Evolutionary conservation across 2,329 filamentous ascomycete species (phyloP).

Genomic region (Aspergillus japonicus): DNA sequence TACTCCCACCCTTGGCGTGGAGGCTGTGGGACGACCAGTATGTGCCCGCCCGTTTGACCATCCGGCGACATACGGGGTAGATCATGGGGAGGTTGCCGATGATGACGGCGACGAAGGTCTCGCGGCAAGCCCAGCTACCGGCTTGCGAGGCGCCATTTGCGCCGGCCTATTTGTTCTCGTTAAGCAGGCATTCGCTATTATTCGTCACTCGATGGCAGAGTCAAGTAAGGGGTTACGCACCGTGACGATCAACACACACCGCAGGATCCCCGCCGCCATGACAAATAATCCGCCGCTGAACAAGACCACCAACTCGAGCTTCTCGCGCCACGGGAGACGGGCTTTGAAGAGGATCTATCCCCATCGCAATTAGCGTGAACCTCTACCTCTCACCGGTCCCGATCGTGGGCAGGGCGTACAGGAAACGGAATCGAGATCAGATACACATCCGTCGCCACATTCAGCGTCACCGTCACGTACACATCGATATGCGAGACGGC

Average conservation of each 20-base stretch:
- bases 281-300: slow-evolving; percentile 59
- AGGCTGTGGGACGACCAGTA: slow-evolving; percentile 9
- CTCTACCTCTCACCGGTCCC: too few species aligned
- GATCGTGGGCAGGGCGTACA: slow-evolving; percentile 31
- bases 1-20: slow-evolving; percentile 12
- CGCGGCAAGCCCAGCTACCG: slow-evolving; percentile 47
- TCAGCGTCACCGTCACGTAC: slow-evolving; percentile 54
- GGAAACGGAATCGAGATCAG: slow-evolving; percentile 60
- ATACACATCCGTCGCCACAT: slow-evolving; percentile 58
- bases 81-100: slow-evolving; percentile 47
- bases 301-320: slow-evolving; percentile 53
- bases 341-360: slow-evolving; percentile 54
- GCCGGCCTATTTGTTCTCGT: slow-evolving; percentile 25
- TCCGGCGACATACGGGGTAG: slow-evolving; percentile 35
- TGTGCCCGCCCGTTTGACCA: slow-evolving; percentile 26
- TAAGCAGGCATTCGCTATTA: neutral
- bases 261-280: slow-evolving; percentile 55
- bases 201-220: too few species aligned
- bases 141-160: slow-evolving; percentile 41
- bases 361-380: neutral
- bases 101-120: slow-evolving; percentile 47
- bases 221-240: slow-evolving; percentile 20
- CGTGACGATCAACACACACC: slow-evolving; percentile 53
- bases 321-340: slow-evolving; percentile 50
- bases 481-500: slow-evolving; percentile 53